Evolutionary conservation across 257 asterid species (phyloP), one percentile per base, ranked within the genome.

Genomic region (Fraxinus cuspidata): DNA sequence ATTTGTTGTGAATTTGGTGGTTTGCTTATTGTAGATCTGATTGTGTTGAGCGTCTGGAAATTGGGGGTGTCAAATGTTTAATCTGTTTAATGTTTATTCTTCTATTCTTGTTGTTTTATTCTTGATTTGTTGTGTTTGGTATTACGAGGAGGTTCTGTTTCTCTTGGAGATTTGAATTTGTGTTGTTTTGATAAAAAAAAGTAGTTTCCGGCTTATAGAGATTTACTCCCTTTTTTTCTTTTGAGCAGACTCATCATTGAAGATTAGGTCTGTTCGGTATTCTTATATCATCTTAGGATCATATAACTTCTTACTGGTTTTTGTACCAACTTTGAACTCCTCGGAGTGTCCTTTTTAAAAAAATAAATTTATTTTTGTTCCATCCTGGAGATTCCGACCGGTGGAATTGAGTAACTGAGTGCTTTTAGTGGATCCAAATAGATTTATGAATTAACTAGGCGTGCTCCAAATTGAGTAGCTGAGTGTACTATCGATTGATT

Each of bases 201-300:
- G 25, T 79, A 84, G 84, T 78, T 84, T 85, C 79, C 71, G 77
- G 75, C 69, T 58, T 47, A 40, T 60, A 25, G 69, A 23, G 31
- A 25, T 23, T 63, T 25, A 23, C 19, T 23, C 16, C 35, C 19
- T 4, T 27, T 11, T 19, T 42, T 42, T 40, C 11, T 42, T 11
- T 42, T 12, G 51, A 11, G 12, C 3, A 13, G 5, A 12, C 51
- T 42, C 18, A 2, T 42, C 18, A 0, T 3, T 11, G 18, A 42
- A 42, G 51, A 11, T 13, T 12, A 42, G 51, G 51, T 42, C 4
- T 42, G 51, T 42, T 42, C 51, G 51, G 51, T 42, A 42, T 42
- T 42, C 4, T 12, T 42, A 42, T 42, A 11, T 11, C 16, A 11
- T 12, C 51, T 42, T 1, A 11, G 51, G 5, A 42, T 42, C 49